These are phyloP conservation scores for Colletotrichum truncatum DNA, from an alignment of 2,329 filamentous ascomycete species.

Conservation along the genomic window DNA sequence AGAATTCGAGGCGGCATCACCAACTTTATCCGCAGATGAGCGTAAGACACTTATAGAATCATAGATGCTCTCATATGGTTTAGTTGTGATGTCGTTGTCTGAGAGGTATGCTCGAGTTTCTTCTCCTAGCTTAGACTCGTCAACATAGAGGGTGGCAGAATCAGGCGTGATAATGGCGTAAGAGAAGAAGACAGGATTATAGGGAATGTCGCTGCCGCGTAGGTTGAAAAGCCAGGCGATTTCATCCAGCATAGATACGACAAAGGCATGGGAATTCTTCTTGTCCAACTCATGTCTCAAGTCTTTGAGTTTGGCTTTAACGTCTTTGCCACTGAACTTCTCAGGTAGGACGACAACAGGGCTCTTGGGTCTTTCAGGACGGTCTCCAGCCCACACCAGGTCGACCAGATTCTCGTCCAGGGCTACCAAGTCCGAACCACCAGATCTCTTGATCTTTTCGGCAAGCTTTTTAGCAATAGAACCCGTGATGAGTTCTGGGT, in stretches of 20 bases:
- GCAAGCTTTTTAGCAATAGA: constrained; percentile 72
- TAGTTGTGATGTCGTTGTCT: constrained; percentile 74
- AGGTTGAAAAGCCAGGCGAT: constrained; percentile 99
- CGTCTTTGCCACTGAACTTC: constrained; percentile 83
- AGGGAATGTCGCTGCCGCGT: constrained; percentile 92
- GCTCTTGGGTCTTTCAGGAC: constrained; percentile 80
- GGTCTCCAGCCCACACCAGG: constrained; percentile 80
- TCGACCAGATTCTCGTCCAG: constrained; percentile 90
- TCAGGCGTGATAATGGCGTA: constrained; percentile 88
- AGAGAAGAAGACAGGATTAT: constrained; percentile 98
- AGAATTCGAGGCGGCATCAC: constrained; percentile 37
- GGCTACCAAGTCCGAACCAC: constrained; percentile 79
- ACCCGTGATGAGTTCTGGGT: constrained; percentile 85
- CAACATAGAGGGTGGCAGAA: constrained; percentile 83
- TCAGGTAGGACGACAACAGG: constrained; percentile 76
- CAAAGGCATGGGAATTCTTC: constrained; percentile 86
- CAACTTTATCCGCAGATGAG: constrained; percentile 30
- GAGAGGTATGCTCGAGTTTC: constrained; percentile 76
- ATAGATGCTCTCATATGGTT: constrained; percentile 86
- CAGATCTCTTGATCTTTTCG: constrained; percentile 88
- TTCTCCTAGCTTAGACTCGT: constrained; percentile 78
- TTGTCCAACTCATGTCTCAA: constrained; percentile 91
- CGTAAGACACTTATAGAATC: constrained; percentile 74
- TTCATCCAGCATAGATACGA: constrained; percentile 95
- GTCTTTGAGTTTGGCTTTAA: constrained; percentile 83